Evolutionary conservation across 2,329 filamentous ascomycete genomes (phyloP).

Genomic region (Verticillium zaregamsianum): DNA sequence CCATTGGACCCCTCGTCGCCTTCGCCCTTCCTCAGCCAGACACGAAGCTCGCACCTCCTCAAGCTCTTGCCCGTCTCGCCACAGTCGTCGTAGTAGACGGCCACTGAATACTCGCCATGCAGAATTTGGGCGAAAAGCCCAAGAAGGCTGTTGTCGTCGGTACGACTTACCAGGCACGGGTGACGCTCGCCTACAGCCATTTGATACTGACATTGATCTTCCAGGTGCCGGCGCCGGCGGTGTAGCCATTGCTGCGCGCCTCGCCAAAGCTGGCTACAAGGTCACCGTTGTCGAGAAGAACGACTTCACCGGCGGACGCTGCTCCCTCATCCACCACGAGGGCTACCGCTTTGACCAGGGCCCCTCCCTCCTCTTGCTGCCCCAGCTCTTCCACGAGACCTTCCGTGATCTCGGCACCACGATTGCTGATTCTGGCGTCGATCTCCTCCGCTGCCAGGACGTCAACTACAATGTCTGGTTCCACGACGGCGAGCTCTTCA

Average conservation of each 20-base stretch:
- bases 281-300: constrained; percentile 82
- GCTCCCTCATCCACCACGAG: constrained; percentile 57
- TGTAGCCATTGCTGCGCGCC: constrained; percentile 65
- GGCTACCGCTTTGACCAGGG: constrained; percentile 74
- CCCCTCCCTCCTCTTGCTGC: constrained; percentile 68
- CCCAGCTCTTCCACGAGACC: constrained; percentile 64
- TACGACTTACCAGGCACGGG: constrained; percentile 3
- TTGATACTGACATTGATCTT: constrained; percentile 3
- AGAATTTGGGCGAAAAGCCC: constrained; percentile 19
- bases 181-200: background rate
- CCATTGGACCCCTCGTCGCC: too few species aligned
- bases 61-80: too few species aligned
- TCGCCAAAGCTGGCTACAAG: constrained; percentile 64
- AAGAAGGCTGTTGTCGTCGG: constrained; percentile 24
- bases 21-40: too few species aligned
- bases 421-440: constrained; percentile 60
- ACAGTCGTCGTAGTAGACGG: background rate
- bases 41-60: too few species aligned
- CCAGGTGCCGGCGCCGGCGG: constrained; percentile 67
- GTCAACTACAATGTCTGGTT: constrained; percentile 76
- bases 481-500: constrained; percentile 59
- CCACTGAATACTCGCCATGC: background rate
- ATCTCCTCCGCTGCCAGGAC: constrained; percentile 62
- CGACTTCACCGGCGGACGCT: constrained; percentile 66
- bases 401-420: constrained; percentile 66